Conservation (phyloP, 495 filamentous ascomycete genomes). For the Penicillium atrosanguineum region DNA sequence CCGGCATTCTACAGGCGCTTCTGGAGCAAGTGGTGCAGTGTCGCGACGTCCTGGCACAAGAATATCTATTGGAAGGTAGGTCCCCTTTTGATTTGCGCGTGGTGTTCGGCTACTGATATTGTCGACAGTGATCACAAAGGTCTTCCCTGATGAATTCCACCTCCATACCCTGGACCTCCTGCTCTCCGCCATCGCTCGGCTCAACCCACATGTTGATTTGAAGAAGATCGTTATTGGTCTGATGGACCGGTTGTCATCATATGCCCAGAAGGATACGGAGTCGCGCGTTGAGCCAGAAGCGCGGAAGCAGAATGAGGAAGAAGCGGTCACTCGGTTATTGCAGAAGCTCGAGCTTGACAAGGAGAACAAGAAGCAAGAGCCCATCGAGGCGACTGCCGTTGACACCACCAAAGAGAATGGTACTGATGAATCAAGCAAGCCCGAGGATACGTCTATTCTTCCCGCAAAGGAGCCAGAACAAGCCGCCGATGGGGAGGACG, state of each 20-base stretch:
- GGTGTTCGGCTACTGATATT: constrained; percentile 18
- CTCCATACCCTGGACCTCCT: constrained; percentile 94
- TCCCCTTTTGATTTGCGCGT: background rate
- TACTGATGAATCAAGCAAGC: constrained; percentile 26
- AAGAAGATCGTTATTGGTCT: constrained; percentile 97
- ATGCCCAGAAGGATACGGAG: constrained; percentile 84
- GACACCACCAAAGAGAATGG: constrained; percentile 40
- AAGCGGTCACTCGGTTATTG: constrained; percentile 72
- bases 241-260: constrained; percentile 93
- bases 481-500: constrained; percentile 18
- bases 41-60: constrained; percentile 92
- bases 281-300: constrained; percentile 72
- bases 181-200: constrained; percentile 81
- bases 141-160: constrained; percentile 98
- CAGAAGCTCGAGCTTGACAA: constrained; percentile 74
- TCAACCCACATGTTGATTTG: constrained; percentile 94
- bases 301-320: constrained; percentile 72
- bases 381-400: constrained; percentile 31
- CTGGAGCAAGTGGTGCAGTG: constrained; percentile 97
- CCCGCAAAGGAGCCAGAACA: constrained; percentile 15
- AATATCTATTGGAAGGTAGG: constrained; percentile 88
- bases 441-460: constrained; percentile 22
- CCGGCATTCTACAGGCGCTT: constrained; percentile 81
- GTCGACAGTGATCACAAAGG: constrained; percentile 84
- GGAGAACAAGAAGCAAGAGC: constrained; percentile 45